These are phyloP conservation scores for Scalesia atractyloides DNA, from an alignment of 129 eudicot genomes.

Conservation along the genomic window DNA sequence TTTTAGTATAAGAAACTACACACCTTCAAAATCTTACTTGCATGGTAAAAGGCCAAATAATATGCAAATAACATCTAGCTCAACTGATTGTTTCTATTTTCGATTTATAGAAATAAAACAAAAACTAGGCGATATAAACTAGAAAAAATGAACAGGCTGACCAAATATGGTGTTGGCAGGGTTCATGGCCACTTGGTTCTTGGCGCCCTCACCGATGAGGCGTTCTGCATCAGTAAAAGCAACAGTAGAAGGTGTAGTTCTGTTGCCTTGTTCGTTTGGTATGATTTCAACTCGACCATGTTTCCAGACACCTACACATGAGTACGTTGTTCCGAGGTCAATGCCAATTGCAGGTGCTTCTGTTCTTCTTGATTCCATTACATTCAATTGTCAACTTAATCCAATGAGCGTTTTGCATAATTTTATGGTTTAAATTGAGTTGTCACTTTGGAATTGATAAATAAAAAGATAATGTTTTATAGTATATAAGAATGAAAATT, in stretches of 20 bases:
- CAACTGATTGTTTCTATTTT: background rate
- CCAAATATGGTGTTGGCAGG: slow-evolving; percentile 24
- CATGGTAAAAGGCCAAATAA: too few relatives aligned
- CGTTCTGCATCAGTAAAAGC: slow-evolving; percentile 16
- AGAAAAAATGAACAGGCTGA: background rate
- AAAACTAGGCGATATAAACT: background rate
- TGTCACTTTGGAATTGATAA: background rate
- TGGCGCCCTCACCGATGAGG: slow-evolving; percentile 22
- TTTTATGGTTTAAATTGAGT: background rate
- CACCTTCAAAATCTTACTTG: too few relatives aligned
- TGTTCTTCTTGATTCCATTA: background rate
- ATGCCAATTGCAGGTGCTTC: slow-evolving; percentile 23
- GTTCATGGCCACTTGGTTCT: background rate
- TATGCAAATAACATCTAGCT: background rate
- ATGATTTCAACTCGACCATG: slow-evolving; percentile 20
- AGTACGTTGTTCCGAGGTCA: slow-evolving; percentile 27
- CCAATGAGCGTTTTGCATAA: background rate
- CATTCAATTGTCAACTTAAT: slow-evolving; percentile 8
- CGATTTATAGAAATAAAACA: too few relatives aligned
- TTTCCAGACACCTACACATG: slow-evolving; percentile 16
- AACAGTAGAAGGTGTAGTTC: slow-evolving; percentile 26
- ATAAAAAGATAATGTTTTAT: background rate
- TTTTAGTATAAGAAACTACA: too few relatives aligned
- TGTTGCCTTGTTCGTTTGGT: slow-evolving; percentile 24
- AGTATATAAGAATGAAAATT: background rate